A percentile compares a stretch with the other conserved stretches of the same genome.
phyloP scores from a whole-genome alignment of 176 grass and related monocot species.

The Cenchrus purpureus region DNA sequence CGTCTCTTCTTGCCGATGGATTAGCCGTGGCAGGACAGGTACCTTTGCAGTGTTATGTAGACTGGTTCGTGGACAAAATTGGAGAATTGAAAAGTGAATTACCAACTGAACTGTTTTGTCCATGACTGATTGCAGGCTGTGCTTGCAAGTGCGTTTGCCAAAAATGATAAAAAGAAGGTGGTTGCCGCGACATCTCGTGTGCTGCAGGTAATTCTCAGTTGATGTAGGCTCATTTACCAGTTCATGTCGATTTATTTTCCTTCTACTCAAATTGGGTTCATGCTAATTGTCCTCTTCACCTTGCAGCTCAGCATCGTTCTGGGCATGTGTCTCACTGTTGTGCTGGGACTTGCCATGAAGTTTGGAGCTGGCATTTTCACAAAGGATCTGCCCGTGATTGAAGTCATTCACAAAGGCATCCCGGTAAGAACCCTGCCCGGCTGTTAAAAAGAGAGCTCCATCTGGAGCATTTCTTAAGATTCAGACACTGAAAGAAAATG shows the following conservation, averaged over 20 bases:
- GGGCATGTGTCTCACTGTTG: slow-evolving; percentile 63
- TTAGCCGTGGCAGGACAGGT: slow-evolving; percentile 97
- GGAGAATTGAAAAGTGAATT: slow-evolving; percentile 4
- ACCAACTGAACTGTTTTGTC: not conserved
- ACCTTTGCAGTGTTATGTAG: not conserved
- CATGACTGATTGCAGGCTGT: slow-evolving; percentile 68
- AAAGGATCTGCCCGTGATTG: slow-evolving; percentile 64
- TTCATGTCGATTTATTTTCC: not conserved
- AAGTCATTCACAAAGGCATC: slow-evolving; percentile 79
- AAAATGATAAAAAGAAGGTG: slow-evolving; percentile 70
- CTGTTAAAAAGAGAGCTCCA: not conserved
- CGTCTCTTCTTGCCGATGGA: slow-evolving; percentile 94
- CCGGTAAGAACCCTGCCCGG: slow-evolving; percentile 54
- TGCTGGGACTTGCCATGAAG: slow-evolving; percentile 73
- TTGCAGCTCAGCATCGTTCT: slow-evolving; percentile 84
- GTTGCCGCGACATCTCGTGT: slow-evolving; percentile 67
- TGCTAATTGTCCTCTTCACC: slow-evolving; percentile 18
- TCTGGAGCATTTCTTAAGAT: slow-evolving; percentile 17
- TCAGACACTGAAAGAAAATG: slow-evolving; percentile 4
- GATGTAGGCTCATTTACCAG: not conserved
- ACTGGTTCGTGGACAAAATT: not conserved
- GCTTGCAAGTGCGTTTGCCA: slow-evolving; percentile 85
- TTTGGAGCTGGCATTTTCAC: slow-evolving; percentile 93
- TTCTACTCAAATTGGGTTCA: not conserved
- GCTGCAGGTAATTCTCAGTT: slow-evolving; percentile 64